Evolutionary conservation across 2,329 filamentous ascomycete genomes (phyloP), one percentile per base, ranked within the genome.

Genomic region (Orbilia quercus): DNA sequence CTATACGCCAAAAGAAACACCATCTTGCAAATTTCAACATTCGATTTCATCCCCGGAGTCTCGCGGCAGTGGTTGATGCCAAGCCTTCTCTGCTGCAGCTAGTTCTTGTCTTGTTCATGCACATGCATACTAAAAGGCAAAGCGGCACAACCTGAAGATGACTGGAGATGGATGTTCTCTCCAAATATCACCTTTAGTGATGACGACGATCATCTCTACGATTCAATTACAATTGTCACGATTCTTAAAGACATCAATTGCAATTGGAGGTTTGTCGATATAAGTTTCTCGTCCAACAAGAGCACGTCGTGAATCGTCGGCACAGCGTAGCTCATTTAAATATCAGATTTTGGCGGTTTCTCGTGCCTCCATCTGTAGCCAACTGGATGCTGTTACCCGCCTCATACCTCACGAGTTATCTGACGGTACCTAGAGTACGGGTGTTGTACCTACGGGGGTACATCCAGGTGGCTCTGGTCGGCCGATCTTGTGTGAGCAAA

Each of bases 21-120:
- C 36, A 12, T 12, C 4, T 40, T 40, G 5, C 3, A 12, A 16
- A 40, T 12, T 40, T 16, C 36, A 40, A 16, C 3, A 55, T n/a
- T n/a, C n/a, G n/a, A n/a, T n/a, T n/a, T n/a, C n/a, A n/a, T 62
- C 47, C 51, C 66, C 66, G 66, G 66, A 71, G 66, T 20, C 42
- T 63, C 66, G 66, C 66, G 66, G 66, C 59, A 65, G 59, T 64
- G 59, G 64, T 72, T 53, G 66, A 28, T 58, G 66, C 66, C 66
- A 71, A 71, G 66, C 44, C 23, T 28, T 58, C n/a, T 40, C 66
- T 45, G 12, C 31, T 50, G 57, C 66, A 55, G 40, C 50, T 48
- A 62, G 55, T 16, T 28, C 42, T 51, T 18, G 38, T n/a, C 62
- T 28, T 16, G 7, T 31, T 28, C 45, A 65, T 48, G 40, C 36